Evolutionary conservation across 139 green algal species (phyloP), one percentile per base, ranked within the genome.

Genomic region (Volvox reticuliferus): DNA sequence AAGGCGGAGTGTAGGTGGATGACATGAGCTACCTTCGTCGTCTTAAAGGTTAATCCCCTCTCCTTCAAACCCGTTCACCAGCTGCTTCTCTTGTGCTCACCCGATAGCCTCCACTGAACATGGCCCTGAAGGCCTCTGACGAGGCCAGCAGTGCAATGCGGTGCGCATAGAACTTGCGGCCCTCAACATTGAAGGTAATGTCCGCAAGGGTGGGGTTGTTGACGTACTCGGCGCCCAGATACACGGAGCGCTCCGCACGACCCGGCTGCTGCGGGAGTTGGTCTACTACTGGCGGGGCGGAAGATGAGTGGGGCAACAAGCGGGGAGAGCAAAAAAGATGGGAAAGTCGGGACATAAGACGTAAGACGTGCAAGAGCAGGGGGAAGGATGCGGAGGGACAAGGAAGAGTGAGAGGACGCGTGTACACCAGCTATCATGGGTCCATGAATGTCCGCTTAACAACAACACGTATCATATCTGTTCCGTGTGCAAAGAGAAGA

Each of bases 111-210:
- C 97, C 95, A 79, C 97, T 96, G 91, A 99, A 99, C 98, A 99
- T 99, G 73, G 97, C 97, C 20, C 95, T 90, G 95, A 99, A 99
- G 55, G 97, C 96, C 71, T 99, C 97, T 55, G 94, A 98, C n/a
- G 94, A 97, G 0, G 97, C 97, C 62, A 99, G 93, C 87, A 99
- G 95, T 1, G 97, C 97, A 65, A 99, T 98, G 35, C 96, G 93
- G 93, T 99, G 98, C 13, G 98, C 98, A 82, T 98, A 95, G 91
- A 99, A 99, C 22, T 94, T 93, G 79, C 89, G 92, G 65, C 96
- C 98, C 92, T 99, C 98, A 65, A 99, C 94, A n/a, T 99, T 93
- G 91, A 99, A 99, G 2, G 94, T 97, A 6, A 99, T 95, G 90
- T 99, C 98, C 30, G 96, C 96, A 26, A 99, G 91, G 26, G 95